phyloP scores from a whole-genome alignment of 305 asterid genomes.

The Coffea humblotiana region DNA sequence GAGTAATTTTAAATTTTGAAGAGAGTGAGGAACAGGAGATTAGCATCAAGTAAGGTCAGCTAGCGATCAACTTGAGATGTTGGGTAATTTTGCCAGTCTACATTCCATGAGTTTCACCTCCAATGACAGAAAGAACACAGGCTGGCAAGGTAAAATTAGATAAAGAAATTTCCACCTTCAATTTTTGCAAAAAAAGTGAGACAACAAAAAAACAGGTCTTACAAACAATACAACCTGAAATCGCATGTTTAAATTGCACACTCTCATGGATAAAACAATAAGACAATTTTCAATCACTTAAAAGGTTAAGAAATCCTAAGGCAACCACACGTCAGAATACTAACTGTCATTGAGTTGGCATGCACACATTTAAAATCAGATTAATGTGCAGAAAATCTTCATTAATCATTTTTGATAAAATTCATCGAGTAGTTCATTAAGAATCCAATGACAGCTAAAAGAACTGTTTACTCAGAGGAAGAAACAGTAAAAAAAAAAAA shows the following conservation, averaged over 20 bases:
- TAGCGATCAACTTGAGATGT: not conserved
- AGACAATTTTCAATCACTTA: not conserved
- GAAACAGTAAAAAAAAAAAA: not conserved
- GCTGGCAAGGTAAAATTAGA: not conserved
- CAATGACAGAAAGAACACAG: not conserved
- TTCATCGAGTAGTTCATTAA: not conserved
- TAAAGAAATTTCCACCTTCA: not conserved
- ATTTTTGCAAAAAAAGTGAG: not conserved
- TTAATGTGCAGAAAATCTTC: not conserved
- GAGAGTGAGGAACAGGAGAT: not conserved
- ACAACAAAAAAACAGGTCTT: not conserved
- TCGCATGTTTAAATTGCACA: not conserved
- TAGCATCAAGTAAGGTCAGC: not conserved
- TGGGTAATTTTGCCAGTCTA: not conserved
- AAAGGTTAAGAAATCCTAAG: not conserved
- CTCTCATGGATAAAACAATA: not conserved
- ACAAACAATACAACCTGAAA: not conserved
- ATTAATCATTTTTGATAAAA: not conserved
- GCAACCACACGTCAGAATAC: not conserved
- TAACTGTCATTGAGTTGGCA: not conserved
- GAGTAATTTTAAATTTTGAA: not conserved
- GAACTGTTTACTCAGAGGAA: not conserved
- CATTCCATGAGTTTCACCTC: not conserved
- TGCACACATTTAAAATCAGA: not conserved
- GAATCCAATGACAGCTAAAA: not conserved